Percentiles rank a stretch among this genome's conserved stretches.
These are phyloP conservation scores for Calocera cornea DNA, from an alignment of 768 basidiomycete species.

Conservation along the genomic window DNA sequence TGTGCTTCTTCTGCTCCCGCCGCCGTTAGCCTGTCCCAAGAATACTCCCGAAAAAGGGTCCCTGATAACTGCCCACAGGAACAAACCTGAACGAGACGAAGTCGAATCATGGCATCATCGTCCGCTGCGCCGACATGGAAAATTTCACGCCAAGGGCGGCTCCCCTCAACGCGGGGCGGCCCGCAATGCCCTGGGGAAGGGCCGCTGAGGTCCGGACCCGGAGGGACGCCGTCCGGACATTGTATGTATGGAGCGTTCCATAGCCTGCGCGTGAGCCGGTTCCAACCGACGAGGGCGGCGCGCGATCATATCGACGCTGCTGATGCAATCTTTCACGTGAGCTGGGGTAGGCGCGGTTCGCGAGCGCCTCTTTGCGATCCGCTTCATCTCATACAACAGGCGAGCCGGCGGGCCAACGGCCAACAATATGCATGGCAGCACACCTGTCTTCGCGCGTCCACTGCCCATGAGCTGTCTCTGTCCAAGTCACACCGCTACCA, in stretches of 20 bases:
- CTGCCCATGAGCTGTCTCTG: too few species aligned
- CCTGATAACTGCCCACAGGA: not conserved
- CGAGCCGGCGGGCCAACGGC: not conserved
- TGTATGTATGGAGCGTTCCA: too few species aligned
- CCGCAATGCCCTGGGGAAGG: not conserved
- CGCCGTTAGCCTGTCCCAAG: not conserved
- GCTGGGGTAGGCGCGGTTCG: not conserved
- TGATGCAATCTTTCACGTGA: not conserved
- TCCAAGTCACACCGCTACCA: too few species aligned
- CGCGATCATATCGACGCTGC: not conserved
- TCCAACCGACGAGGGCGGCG: not conserved
- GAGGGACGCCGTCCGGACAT: too few species aligned
- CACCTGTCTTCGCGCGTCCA: too few species aligned
- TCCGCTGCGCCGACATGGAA: too few species aligned
- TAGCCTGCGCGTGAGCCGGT: too few species aligned
- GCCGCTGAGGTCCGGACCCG: not conserved
- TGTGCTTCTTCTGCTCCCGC: not conserved
- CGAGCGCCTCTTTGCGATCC: not conserved
- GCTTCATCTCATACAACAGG: not conserved
- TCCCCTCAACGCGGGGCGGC: not conserved
- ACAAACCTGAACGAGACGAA: too few species aligned
- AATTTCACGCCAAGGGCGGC: not conserved
- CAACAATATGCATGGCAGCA: too few species aligned
- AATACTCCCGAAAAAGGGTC: not conserved
- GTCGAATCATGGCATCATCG: not conserved